Percentiles rank a stretch among this genome's conserved stretches.
Evolutionary conservation across 306 rosid species (phyloP).

Genomic region (Cicer chorassanicum): DNA sequence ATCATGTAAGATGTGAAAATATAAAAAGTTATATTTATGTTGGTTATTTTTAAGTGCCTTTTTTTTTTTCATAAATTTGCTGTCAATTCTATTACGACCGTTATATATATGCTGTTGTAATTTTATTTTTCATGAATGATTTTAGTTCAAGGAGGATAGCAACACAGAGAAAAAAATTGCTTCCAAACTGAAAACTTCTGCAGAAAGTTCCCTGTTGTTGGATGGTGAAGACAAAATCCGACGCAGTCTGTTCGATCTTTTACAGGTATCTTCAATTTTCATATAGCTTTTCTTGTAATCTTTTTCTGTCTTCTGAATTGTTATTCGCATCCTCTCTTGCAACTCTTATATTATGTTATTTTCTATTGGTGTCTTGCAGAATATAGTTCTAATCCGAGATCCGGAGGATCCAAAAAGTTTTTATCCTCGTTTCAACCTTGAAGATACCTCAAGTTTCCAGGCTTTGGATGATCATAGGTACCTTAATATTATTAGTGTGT

Average conservation of each 20-base stretch:
- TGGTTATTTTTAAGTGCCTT: slow-evolving; percentile 29
- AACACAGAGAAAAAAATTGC: slow-evolving; percentile 85
- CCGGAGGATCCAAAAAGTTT: slow-evolving; percentile 81
- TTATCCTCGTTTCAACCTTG: slow-evolving; percentile 96
- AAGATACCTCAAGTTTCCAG: slow-evolving; percentile 81
- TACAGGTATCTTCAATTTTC: slow-evolving; percentile 58
- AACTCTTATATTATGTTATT: slow-evolving; percentile 37
- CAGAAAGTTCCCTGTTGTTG: slow-evolving; percentile 59
- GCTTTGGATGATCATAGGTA: slow-evolving; percentile 93
- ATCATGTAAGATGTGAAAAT: slow-evolving; percentile 31
- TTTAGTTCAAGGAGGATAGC: slow-evolving; percentile 91
- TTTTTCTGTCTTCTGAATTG: slow-evolving; percentile 29
- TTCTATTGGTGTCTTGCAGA: slow-evolving; percentile 61
- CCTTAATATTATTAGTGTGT: slow-evolving; percentile 22
- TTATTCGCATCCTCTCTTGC: slow-evolving; percentile 25
- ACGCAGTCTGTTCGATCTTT: slow-evolving; percentile 77
- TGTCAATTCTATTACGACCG: slow-evolving; percentile 19
- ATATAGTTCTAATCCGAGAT: slow-evolving; percentile 82
- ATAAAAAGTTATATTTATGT: slow-evolving; percentile 29
- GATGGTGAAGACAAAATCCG: slow-evolving; percentile 65
- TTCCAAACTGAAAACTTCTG: slow-evolving; percentile 72
- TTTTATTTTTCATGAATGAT: slow-evolving; percentile 26
- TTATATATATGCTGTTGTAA: slow-evolving; percentile 23
- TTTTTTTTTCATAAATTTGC: slow-evolving; percentile 25
- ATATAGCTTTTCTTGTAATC: background rate